Conservation (phyloP, 768 basidiomycete genomes). For the Boletus reticulatus region DNA sequence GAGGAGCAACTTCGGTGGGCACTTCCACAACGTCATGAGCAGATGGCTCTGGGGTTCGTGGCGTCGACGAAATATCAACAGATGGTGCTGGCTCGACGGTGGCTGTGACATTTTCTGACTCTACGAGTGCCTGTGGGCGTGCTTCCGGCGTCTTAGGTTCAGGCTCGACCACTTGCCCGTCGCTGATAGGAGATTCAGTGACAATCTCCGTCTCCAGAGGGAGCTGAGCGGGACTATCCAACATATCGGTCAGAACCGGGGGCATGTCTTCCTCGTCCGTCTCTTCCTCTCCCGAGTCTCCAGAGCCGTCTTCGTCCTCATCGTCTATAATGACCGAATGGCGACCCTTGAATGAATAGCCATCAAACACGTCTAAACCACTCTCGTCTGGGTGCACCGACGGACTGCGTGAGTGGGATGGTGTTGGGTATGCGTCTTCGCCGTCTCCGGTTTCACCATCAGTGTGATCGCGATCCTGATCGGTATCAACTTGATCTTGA, state of each 20-base stretch:
- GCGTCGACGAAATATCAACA: conserved; percentile 14
- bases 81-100: conserved; percentile 16
- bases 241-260: conserved; percentile 16
- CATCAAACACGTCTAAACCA: conserved; percentile 79
- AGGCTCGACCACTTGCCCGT: conserved; percentile 41
- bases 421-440: conserved; percentile 75
- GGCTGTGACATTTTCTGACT: conserved; percentile 10
- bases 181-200: conserved; percentile 35
- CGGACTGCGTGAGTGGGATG: conserved; percentile 76
- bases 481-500: conserved; percentile 60
- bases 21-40: conserved; percentile 2
- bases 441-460: conserved; percentile 72
- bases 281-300: conserved; percentile 33
- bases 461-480: conserved; percentile 64
- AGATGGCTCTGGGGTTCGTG: conserved; percentile 12
- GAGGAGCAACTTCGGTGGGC: conserved; percentile 24
- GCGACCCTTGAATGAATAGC: conserved; percentile 90
- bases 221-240: conserved; percentile 23
- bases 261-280: conserved; percentile 39
- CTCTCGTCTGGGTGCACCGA: conserved; percentile 55
- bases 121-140: conserved; percentile 38
- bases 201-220: conserved; percentile 30
- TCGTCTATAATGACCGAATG: conserved; percentile 77
- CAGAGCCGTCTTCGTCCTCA: conserved; percentile 48
- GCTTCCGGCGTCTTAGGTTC: conserved; percentile 82